Conservation (phyloP, 129 eudicot species). For the Dittrichia graveolens region DNA sequence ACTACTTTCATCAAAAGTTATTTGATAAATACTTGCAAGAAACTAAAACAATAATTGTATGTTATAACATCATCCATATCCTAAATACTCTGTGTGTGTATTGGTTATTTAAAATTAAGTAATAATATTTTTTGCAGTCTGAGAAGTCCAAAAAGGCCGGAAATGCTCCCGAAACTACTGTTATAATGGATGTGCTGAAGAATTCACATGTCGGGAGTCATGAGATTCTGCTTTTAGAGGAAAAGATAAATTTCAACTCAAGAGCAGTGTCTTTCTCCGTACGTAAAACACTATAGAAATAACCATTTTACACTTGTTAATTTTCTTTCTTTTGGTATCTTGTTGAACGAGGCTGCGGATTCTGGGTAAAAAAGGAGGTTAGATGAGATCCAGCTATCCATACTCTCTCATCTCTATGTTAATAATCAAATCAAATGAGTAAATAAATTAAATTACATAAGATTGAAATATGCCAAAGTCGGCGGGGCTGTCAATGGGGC, state of each 20-base stretch:
- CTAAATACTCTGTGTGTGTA: too few species aligned
- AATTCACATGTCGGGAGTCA: slow-evolving; percentile 50
- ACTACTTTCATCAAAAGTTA: too few species aligned
- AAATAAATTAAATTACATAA: too few species aligned
- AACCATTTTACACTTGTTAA: slow-evolving; percentile 25
- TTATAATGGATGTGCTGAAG: slow-evolving; percentile 61
- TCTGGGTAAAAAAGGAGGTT: too few species aligned
- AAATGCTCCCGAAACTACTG: slow-evolving; percentile 59
- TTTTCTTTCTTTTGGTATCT: background rate
- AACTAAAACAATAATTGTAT: too few species aligned
- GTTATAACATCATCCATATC: too few species aligned
- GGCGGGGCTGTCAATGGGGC: too few species aligned
- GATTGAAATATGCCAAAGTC: too few species aligned
- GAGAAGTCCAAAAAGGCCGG: slow-evolving; percentile 94
- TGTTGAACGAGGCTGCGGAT: too few species aligned
- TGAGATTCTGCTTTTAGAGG: slow-evolving; percentile 72
- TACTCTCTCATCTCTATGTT: background rate
- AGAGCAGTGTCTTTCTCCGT: slow-evolving; percentile 85
- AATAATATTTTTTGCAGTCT: slow-evolving; percentile 52
- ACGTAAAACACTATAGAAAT: slow-evolving; percentile 27
- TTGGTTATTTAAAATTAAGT: slow-evolving; percentile 1
- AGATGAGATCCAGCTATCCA: background rate
- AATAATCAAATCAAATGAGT: too few species aligned
- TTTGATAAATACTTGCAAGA: too few species aligned
- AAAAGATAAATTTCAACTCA: slow-evolving; percentile 72